A percentile compares a stretch with the other conserved stretches of the same genome.
These are phyloP conservation scores for Cladosporium sp. DNA, from an alignment of 2,329 filamentous ascomycete species.

Conservation along the genomic window DNA sequence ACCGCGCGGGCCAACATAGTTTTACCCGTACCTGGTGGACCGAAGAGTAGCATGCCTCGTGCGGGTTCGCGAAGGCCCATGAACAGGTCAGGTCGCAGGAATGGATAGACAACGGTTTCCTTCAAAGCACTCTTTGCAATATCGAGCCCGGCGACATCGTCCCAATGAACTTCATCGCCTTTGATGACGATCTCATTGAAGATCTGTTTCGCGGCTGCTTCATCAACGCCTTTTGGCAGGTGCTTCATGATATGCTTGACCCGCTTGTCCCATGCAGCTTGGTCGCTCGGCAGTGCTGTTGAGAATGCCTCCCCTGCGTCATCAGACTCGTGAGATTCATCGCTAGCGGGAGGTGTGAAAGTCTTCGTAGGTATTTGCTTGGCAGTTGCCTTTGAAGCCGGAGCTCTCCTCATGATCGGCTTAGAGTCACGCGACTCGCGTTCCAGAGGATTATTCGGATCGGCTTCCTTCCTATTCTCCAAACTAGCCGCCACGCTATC, in stretches of 20 bases:
- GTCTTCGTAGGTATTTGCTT: constrained; percentile 28
- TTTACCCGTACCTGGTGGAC: constrained; percentile 96
- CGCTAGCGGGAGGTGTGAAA: constrained; percentile 47
- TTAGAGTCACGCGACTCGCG: constrained; percentile 20
- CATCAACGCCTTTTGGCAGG: constrained; percentile 79
- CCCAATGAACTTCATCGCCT: constrained; percentile 93
- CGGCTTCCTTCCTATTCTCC: constrained; percentile 22
- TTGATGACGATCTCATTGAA: constrained; percentile 94
- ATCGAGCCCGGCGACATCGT: constrained; percentile 87
- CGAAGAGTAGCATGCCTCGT: constrained; percentile 91
- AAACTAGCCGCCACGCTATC: constrained; percentile 25
- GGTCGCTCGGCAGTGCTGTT: constrained; percentile 28
- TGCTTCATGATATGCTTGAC: constrained; percentile 70
- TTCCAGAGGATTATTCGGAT: constrained; percentile 23
- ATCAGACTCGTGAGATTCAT: constrained; percentile 48
- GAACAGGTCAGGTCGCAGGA: constrained; percentile 91
- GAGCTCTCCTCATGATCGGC: constrained; percentile 23
- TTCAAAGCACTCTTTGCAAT: constrained; percentile 88
- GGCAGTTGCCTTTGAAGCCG: constrained; percentile 27
- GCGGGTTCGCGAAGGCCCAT: constrained; percentile 93
- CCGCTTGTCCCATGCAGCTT: constrained; percentile 60
- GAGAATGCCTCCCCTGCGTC: constrained; percentile 27
- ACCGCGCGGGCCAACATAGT: constrained; percentile 96
- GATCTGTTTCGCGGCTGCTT: constrained; percentile 81
- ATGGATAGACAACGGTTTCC: constrained; percentile 96